These are phyloP conservation scores for Didymella arachidicola DNA, from an alignment of 2,329 filamentous ascomycete genomes.

Conservation along the genomic window DNA sequence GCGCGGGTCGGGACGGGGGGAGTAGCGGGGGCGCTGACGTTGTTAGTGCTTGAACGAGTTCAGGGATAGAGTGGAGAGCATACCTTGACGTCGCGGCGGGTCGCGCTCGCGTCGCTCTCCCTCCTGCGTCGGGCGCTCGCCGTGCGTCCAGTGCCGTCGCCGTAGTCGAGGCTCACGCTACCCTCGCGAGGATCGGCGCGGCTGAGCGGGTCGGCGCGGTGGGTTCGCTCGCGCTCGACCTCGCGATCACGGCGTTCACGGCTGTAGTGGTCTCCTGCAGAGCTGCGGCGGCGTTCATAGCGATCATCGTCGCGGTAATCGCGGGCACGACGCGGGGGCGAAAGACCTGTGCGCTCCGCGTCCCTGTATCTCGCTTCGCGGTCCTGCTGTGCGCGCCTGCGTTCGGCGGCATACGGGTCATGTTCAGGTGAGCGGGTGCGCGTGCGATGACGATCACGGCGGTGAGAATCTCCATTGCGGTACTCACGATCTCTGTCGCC, in stretches of 20 bases:
- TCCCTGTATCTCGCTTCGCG: slow-evolving; percentile 94
- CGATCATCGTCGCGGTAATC: slow-evolving; percentile 51
- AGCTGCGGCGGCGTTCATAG: slow-evolving; percentile 63
- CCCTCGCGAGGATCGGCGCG: slow-evolving; percentile 78
- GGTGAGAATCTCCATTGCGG: slow-evolving; percentile 51
- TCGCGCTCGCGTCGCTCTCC: slow-evolving; percentile 68
- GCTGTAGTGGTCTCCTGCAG: slow-evolving; percentile 74
- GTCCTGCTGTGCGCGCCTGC: slow-evolving; percentile 90
- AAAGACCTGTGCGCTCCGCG: slow-evolving; percentile 70
- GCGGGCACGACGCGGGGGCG: slow-evolving; percentile 57
- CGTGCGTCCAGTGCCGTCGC: slow-evolving; percentile 64
- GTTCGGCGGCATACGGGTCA: slow-evolving; percentile 94
- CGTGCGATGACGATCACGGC: slow-evolving; percentile 55
- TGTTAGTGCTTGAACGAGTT: slow-evolving; percentile 17
- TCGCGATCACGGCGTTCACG: slow-evolving; percentile 88
- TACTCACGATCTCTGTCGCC: slow-evolving; percentile 52
- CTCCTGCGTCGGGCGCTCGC: slow-evolving; percentile 74
- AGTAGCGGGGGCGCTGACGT: slow-evolving; percentile 57
- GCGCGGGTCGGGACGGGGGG: slow-evolving; percentile 58
- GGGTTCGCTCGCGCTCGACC: slow-evolving; percentile 86
- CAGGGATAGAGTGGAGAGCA: slow-evolving; percentile 19
- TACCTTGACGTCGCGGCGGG: slow-evolving; percentile 55
- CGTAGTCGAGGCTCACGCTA: slow-evolving; percentile 88
- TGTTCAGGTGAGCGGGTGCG: slow-evolving; percentile 88
- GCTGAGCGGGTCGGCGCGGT: slow-evolving; percentile 58